A percentile compares a stretch with the other conserved stretches of the same genome.
Evolutionary conservation across 805 yeast genomes (phyloP).

Genomic region (Helenozyma rhizophorensis): DNA sequence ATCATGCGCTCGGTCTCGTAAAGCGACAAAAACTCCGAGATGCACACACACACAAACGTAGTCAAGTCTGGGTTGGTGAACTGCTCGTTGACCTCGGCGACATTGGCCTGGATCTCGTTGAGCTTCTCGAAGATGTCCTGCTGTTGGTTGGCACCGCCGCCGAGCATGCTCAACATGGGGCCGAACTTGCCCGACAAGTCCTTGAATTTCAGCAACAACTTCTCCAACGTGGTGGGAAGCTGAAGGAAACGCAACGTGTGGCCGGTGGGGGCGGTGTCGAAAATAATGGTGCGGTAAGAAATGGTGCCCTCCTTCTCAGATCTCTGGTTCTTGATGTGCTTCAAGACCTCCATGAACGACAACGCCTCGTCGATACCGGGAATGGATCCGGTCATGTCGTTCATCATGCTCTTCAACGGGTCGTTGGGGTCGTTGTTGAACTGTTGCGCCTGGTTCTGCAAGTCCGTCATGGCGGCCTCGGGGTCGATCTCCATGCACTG

Average conservation of each 20-base stretch:
- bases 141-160: conserved; percentile 60
- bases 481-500: conserved; percentile 99
- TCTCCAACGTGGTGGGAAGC: conserved; percentile 88
- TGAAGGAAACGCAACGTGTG: conserved; percentile 94
- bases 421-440: conserved; percentile 53
- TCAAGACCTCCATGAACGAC: conserved; percentile 96
- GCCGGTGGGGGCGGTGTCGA: conserved; percentile 99
- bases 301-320: conserved; percentile 14
- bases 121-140: conserved; percentile 75
- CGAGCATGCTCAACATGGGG: conserved; percentile 76
- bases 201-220: conserved; percentile 79
- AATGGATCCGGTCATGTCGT: conserved; percentile 87
- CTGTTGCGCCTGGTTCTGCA: conserved; percentile 57
- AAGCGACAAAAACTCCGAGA: conserved; percentile 90
- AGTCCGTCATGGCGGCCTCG: conserved; percentile 85
- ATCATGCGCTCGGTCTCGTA: conserved; percentile 98
- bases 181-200: conserved; percentile 85
- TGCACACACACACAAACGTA: conserved; percentile 94
- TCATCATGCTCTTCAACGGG: conserved; percentile 71
- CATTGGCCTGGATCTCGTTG: conserved; percentile 74
- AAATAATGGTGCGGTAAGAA: conserved; percentile 79
- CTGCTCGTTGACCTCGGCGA: conserved; percentile 86
- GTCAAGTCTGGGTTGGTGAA: conserved; percentile 95
- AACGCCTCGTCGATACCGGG: conserved; percentile 99
- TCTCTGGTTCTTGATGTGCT: conserved; percentile 83